Evolutionary conservation across 495 filamentous ascomycete species (phyloP).

Genomic region (Podospora pseudoanserina): DNA sequence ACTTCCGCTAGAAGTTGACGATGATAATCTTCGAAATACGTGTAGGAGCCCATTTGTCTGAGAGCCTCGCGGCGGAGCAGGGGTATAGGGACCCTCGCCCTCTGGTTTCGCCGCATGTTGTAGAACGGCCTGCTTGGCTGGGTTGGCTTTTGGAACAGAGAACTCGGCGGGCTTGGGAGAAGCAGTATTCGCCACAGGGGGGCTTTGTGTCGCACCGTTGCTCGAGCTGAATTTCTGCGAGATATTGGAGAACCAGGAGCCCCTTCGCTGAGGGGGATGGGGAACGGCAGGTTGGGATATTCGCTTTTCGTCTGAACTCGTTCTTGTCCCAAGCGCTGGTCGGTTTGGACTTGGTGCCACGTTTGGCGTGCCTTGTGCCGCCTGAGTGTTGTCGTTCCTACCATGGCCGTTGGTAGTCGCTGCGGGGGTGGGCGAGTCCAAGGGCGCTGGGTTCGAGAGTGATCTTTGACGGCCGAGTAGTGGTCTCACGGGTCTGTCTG

Average conservation of each 20-base stretch:
- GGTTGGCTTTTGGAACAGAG: slow-evolving; percentile 52
- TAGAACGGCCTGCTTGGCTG: slow-evolving; percentile 51
- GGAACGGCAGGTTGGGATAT: slow-evolving; percentile 7
- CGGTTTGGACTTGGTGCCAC: slow-evolving; percentile 13
- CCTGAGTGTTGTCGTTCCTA: background rate
- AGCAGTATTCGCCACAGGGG: slow-evolving; percentile 40
- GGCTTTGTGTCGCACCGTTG: slow-evolving; percentile 42
- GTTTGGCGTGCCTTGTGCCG: slow-evolving; percentile 25
- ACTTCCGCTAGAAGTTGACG: slow-evolving; percentile 50
- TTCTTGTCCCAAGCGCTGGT: slow-evolving; percentile 28
- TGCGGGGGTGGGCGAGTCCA: slow-evolving; percentile 16
- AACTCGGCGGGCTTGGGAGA: slow-evolving; percentile 53
- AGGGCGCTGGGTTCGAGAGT: slow-evolving; percentile 20
- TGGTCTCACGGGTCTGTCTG: slow-evolving; percentile 27
- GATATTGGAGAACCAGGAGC: slow-evolving; percentile 87
- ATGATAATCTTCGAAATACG: slow-evolving; percentile 76
- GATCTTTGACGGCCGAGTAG: slow-evolving; percentile 21
- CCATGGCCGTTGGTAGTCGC: background rate
- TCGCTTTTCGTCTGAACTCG: slow-evolving; percentile 36
- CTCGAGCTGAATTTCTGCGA: slow-evolving; percentile 84
- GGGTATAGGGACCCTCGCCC: slow-evolving; percentile 59
- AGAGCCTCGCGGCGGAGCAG: slow-evolving; percentile 59
- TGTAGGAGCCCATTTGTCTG: slow-evolving; percentile 69
- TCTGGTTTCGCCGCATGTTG: slow-evolving; percentile 47
- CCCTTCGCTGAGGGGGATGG: slow-evolving; percentile 51